Evolutionary conservation across 2,329 filamentous ascomycete genomes (phyloP).

Genomic region (Chaetoscypha palmicola): DNA sequence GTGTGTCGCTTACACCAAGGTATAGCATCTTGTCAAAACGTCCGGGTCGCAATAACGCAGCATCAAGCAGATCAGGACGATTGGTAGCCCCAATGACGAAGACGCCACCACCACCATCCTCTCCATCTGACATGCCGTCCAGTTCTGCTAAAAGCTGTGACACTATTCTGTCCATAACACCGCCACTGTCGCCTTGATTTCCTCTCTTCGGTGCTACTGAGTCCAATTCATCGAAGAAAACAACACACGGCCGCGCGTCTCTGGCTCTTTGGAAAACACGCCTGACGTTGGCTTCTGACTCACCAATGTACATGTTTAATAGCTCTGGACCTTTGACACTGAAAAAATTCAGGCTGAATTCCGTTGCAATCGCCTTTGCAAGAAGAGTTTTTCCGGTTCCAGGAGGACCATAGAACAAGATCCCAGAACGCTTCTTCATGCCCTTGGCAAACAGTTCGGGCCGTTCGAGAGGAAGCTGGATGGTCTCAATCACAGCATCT

Average conservation of each 20-base stretch:
- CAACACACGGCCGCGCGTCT: slow-evolving; percentile 79
- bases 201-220: slow-evolving; percentile 93
- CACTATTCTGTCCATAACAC: slow-evolving; percentile 97
- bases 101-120: slow-evolving; percentile 72
- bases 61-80: slow-evolving; percentile 84
- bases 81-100: slow-evolving; percentile 98
- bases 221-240: slow-evolving; percentile 91
- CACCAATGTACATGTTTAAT: slow-evolving; percentile 94
- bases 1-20: slow-evolving; percentile 89
- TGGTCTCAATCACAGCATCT: slow-evolving; percentile 94
- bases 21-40: slow-evolving; percentile 99
- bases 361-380: slow-evolving; percentile 87
- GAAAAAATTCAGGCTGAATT: slow-evolving; percentile 93
- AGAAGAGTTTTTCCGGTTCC: slow-evolving; percentile 90
- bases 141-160: slow-evolving; percentile 90
- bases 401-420: slow-evolving; percentile 85
- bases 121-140: slow-evolving; percentile 94
- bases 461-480: slow-evolving; percentile 82
- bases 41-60: slow-evolving; percentile 79
- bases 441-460: slow-evolving; percentile 94
- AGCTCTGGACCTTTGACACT: slow-evolving; percentile 86
- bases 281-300: slow-evolving; percentile 86
- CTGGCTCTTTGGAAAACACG: slow-evolving; percentile 81
- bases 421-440: slow-evolving; percentile 95
- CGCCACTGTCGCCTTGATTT: slow-evolving; percentile 93